These are phyloP conservation scores for Rubia tinctorum DNA, from an alignment of 305 asterid genomes.

Conservation along the genomic window DNA sequence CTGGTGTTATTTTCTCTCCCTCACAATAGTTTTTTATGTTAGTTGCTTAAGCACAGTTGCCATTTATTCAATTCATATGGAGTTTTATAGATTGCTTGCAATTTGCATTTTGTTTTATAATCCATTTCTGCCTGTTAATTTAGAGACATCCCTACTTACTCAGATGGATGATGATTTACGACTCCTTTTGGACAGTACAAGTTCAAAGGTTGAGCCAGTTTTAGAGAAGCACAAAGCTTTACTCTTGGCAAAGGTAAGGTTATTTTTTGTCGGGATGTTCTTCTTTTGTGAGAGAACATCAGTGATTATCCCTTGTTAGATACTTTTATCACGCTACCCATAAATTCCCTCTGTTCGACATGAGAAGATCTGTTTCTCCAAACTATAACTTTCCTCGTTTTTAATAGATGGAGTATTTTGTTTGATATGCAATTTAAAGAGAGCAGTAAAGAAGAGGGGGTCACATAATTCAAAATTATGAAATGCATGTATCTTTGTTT, in stretches of 20 bases:
- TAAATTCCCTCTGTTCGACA: no score
- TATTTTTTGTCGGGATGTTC: background rate
- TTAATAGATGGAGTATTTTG: background rate
- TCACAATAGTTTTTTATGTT: background rate
- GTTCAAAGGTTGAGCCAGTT: slow-evolving; percentile 51
- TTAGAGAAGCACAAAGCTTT: slow-evolving; percentile 37
- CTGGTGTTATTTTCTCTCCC: background rate
- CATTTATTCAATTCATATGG: background rate
- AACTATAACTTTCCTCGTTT: background rate
- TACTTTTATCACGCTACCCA: background rate
- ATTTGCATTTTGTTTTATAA: background rate
- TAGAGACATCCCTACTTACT: slow-evolving; percentile 10
- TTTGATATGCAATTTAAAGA: background rate
- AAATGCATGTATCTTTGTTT: background rate
- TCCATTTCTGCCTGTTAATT: slow-evolving; percentile 7
- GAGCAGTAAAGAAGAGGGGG: background rate
- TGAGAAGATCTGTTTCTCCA: background rate
- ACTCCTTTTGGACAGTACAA: slow-evolving; percentile 47
- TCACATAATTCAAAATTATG: background rate
- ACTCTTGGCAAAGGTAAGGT: slow-evolving; percentile 43
- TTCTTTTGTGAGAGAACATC: background rate
- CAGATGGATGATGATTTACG: slow-evolving; percentile 63
- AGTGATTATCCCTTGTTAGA: background rate
- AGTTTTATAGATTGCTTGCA: background rate
- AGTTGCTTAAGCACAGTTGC: background rate